phyloP scores from a whole-genome alignment of 306 rosid genomes.

The Cajanus cajan region DNA sequence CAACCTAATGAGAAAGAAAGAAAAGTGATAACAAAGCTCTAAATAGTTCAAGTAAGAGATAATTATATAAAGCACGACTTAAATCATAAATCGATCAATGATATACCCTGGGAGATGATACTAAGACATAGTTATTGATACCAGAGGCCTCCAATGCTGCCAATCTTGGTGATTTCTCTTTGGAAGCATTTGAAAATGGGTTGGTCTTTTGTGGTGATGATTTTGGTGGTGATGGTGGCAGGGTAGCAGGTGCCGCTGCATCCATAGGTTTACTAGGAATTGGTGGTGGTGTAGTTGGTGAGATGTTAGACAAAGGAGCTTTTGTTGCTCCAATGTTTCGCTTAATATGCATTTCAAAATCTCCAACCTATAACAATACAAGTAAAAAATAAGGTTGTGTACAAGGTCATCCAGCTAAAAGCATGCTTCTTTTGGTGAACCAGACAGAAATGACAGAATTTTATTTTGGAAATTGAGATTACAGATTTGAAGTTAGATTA shows the following conservation, averaged over 20 bases:
- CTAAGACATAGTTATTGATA: slow-evolving; percentile 49
- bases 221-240: slow-evolving; percentile 55
- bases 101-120: slow-evolving; percentile 79
- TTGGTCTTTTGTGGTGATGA: slow-evolving; percentile 55
- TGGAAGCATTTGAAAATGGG: slow-evolving; percentile 52
- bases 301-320: slow-evolving; percentile 68
- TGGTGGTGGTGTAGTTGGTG: slow-evolving; percentile 73
- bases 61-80: background rate
- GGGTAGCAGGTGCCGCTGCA: slow-evolving; percentile 51
- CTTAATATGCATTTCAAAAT: slow-evolving; percentile 94
- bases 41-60: slow-evolving; percentile 17
- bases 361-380: slow-evolving; percentile 71
- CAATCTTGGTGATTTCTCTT: slow-evolving; percentile 60
- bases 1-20: slow-evolving; percentile 55
- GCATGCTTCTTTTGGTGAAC: slow-evolving; percentile 3
- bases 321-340: slow-evolving; percentile 70
- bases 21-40: slow-evolving; percentile 23
- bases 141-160: slow-evolving; percentile 90
- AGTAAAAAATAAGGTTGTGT: slow-evolving; percentile 20
- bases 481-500: background rate
- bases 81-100: background rate
- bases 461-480: background rate
- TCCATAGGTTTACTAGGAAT: slow-evolving; percentile 80
- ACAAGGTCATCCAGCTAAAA: slow-evolving; percentile 27
- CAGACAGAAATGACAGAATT: background rate